Evolutionary conservation across 345 rosid species (phyloP).

Genomic region (Acer saccharum): DNA sequence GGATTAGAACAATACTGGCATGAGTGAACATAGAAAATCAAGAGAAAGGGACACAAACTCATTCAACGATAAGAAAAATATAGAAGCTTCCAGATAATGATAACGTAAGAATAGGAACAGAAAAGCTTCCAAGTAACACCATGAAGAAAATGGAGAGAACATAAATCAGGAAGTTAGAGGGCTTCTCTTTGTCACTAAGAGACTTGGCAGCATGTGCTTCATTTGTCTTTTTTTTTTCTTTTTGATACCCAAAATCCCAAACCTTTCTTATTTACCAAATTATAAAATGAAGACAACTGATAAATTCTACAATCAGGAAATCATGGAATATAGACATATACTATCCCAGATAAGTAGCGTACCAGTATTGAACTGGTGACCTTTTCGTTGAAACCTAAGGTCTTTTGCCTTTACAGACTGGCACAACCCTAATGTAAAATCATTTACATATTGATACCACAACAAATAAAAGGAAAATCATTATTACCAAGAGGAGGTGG

Average conservation of each 20-base stretch:
- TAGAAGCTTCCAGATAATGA: neutral
- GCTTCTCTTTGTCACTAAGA: neutral
- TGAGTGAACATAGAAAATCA: neutral
- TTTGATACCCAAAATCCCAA: neutral
- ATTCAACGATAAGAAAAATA: neutral
- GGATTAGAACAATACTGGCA: neutral
- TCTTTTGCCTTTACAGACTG: neutral
- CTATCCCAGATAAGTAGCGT: neutral
- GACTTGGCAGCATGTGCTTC: neutral
- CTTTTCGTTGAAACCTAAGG: neutral
- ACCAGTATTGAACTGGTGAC: neutral
- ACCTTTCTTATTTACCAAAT: neutral
- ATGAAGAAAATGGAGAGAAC: neutral
- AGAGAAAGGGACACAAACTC: neutral
- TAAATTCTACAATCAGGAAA: neutral
- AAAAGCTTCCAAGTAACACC: neutral
- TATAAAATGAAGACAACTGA: neutral
- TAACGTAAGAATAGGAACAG: neutral
- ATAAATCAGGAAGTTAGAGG: neutral
- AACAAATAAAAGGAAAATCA: neutral
- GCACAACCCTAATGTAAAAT: neutral
- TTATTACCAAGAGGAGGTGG: conserved; percentile 69
- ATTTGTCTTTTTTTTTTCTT: no score
- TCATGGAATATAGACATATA: neutral
- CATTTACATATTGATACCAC: neutral